Evolutionary conservation across 2,329 filamentous ascomycete species (phyloP), one percentile per base, ranked within the genome.

Genomic region (Emmonsiellopsis sp.): DNA sequence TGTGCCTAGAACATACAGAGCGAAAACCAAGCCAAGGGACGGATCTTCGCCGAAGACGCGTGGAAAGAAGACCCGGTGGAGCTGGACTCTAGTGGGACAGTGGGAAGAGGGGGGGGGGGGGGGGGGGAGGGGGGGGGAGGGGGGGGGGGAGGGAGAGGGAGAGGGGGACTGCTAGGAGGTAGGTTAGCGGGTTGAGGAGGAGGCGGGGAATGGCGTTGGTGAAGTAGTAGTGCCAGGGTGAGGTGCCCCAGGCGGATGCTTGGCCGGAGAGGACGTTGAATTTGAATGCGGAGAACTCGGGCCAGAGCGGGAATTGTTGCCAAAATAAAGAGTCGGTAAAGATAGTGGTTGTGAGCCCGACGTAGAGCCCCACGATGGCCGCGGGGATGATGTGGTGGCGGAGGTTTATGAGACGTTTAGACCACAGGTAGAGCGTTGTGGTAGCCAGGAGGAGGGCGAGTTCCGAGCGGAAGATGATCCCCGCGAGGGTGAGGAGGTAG

Each of bases 281-380:
- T 68, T 87, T 84, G 73, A 98, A 97, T 2, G 83, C 90, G 61
- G 81, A 82, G 56, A 94, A 82, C 69, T 98, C 93, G 0, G 93
- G 91, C 93, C 93, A 98, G 33, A 95, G 71, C 1, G 79, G 79
- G 56, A 80, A 81, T 6, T 72, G 63, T 64, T 92, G 89, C 93
- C 92, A 98, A 73, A 97, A 95, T 73, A 90, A 92, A 1, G 88
- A 92, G 75, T 98, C 93, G 36, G 95, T 69, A 2, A 83, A 78
- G 11, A 95, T 76, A 0, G 90, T 90, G 37, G 85, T 71, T 10
- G 74, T 31, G 1, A 97, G 77, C 1, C 87, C 85, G 44, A 85
- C 71, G n/a, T 78, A 39, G 13, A 84, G 80, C 27, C 88, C 85
- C 5, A 77, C 68, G 13, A 85, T 49, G 14, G 89, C 87, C 14